These are phyloP conservation scores for Cordyceps tenuipes DNA, from an alignment of 2,329 filamentous ascomycete species.

Conservation along the genomic window DNA sequence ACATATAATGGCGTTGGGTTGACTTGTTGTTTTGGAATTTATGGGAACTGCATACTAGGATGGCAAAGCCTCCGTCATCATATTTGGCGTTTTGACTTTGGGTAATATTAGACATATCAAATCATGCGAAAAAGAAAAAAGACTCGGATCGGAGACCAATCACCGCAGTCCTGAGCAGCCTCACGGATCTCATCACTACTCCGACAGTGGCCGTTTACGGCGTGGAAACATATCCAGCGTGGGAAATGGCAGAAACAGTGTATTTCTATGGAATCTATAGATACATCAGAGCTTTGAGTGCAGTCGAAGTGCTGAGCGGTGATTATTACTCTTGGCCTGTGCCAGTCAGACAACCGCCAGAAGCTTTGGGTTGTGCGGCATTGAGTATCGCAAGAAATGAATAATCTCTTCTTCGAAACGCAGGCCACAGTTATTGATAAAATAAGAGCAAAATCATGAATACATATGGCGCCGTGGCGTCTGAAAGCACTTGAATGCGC, in stretches of 20 bases:
- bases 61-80: background rate
- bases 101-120: background rate
- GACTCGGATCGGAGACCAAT: too few species aligned
- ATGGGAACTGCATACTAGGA: background rate
- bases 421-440: too few species aligned
- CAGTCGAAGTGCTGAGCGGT: too few species aligned
- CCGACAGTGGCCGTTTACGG: background rate
- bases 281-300: background rate
- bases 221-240: background rate
- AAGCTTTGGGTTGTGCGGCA: too few species aligned
- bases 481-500: too few species aligned
- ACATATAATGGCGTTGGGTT: background rate
- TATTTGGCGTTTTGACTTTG: background rate
- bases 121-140: too few species aligned
- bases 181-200: background rate
- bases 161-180: background rate
- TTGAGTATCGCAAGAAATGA: too few species aligned
- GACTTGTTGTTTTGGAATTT: background rate
- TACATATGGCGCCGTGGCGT: too few species aligned
- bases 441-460: too few species aligned
- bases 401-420: too few species aligned
- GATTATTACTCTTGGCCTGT: too few species aligned
- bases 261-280: background rate
- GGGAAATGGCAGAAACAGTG: background rate
- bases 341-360: too few species aligned